phyloP scores from a whole-genome alignment of 805 yeast species.

The Cephaloascus fragrans region DNA sequence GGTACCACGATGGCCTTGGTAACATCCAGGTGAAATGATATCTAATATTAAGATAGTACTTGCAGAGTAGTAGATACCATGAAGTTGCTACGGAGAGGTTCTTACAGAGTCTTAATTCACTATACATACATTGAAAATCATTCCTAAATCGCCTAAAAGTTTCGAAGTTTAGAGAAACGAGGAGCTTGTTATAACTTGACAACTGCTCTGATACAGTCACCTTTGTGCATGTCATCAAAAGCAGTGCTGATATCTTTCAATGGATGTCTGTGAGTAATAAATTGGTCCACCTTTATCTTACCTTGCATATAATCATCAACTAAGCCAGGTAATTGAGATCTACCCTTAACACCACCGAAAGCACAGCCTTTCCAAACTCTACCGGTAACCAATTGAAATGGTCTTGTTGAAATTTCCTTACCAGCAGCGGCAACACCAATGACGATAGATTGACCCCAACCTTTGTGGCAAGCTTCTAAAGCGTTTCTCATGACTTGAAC shows the following conservation, averaged over 20 bases:
- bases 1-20: too few species aligned
- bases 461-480: constrained; percentile 94
- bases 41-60: too few species aligned
- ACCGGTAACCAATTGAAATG: constrained; percentile 98
- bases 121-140: too few species aligned
- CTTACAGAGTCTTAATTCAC: too few species aligned
- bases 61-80: too few species aligned
- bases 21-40: too few species aligned
- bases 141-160: too few species aligned
- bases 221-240: constrained; percentile 90
- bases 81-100: too few species aligned
- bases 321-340: constrained; percentile 86
- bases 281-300: constrained; percentile 82
- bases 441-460: constrained; percentile 94
- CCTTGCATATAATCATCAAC: constrained; percentile 82
- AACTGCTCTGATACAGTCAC: constrained; percentile 92
- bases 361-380: constrained; percentile 99
- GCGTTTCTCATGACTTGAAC: constrained; percentile 93
- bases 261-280: constrained; percentile 82
- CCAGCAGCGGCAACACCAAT: constrained; percentile 99
- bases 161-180: too few species aligned
- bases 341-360: constrained; percentile 98
- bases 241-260: constrained; percentile 78
- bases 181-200: too few species aligned
- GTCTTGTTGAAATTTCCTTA: constrained; percentile 91